Evolutionary conservation across 495 filamentous ascomycete species (phyloP).

Genomic region (Tuber magnatum): DNA sequence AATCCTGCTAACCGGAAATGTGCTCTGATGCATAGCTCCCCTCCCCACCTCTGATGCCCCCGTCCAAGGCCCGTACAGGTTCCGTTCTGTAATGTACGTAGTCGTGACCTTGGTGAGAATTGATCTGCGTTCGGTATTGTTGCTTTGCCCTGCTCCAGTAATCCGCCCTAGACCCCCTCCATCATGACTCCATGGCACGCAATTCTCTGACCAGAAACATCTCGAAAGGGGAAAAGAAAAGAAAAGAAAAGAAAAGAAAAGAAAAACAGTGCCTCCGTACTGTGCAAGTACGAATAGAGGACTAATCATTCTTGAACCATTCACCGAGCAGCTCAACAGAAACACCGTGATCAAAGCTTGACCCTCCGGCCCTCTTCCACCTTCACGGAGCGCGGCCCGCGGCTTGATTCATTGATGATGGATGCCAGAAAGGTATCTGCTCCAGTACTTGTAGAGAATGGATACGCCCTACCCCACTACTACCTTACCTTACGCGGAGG

Average conservation of each 20-base stretch:
- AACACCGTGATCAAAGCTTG: background rate
- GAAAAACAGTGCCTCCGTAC: background rate
- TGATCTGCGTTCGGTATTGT: background rate
- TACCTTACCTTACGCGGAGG: background rate
- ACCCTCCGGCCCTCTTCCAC: background rate
- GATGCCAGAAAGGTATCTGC: background rate
- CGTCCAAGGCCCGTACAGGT: background rate
- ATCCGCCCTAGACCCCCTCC: conserved; percentile 14
- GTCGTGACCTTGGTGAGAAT: background rate
- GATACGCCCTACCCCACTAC: background rate
- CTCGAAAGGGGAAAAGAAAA: background rate
- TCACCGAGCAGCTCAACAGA: background rate
- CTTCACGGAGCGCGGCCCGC: background rate
- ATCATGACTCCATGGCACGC: conserved; percentile 30
- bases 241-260: no score
- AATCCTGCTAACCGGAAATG: background rate
- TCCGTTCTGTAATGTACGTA: background rate
- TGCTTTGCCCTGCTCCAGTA: conserved; percentile 21
- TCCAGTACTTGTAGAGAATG: no score
- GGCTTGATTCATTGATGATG: background rate
- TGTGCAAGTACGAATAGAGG: background rate
- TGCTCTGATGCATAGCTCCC: conserved; percentile 20
- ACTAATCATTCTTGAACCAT: background rate
- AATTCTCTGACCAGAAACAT: conserved; percentile 14
- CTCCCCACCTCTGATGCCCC: conserved; percentile 11